Evolutionary conservation across 2,329 filamentous ascomycete species (phyloP).

Genomic region (Apiospora hydei): DNA sequence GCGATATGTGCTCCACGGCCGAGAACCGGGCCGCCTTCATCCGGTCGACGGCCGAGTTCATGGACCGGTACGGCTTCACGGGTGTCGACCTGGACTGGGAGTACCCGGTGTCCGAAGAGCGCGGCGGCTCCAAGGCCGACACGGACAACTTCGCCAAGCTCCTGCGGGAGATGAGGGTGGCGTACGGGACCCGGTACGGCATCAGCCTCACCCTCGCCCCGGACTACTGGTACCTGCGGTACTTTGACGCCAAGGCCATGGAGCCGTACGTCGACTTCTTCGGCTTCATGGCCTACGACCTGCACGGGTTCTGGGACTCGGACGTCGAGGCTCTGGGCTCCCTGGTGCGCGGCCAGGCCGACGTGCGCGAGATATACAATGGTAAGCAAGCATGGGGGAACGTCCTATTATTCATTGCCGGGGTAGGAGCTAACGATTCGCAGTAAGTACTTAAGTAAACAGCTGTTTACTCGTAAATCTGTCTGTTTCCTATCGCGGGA

Average conservation of each 20-base stretch:
- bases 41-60: conserved; percentile 35
- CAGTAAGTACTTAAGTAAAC: no score
- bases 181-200: conserved; percentile 47
- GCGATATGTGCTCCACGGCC: conserved; percentile 34
- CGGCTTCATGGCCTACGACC: conserved; percentile 49
- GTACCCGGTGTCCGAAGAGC: conserved; percentile 45
- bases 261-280: conserved; percentile 48
- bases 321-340: conserved; percentile 40
- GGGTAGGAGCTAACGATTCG: no score
- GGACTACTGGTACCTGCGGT: conserved; percentile 48
- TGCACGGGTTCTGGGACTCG: conserved; percentile 52
- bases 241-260: conserved; percentile 47
- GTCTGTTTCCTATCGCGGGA: no score
- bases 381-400: no score
- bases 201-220: conserved; percentile 49
- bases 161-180: conserved; percentile 44
- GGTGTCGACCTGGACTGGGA: conserved; percentile 58
- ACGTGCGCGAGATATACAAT: conserved; percentile 50
- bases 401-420: no score
- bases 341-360: conserved; percentile 47
- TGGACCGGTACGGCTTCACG: conserved; percentile 47
- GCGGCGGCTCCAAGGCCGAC: conserved; percentile 47
- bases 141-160: conserved; percentile 45
- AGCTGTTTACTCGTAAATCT: no score
- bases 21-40: conserved; percentile 47